phyloP scores from a whole-genome alignment of 2,329 filamentous ascomycete genomes.

The Sordariomycetes sp. region DNA sequence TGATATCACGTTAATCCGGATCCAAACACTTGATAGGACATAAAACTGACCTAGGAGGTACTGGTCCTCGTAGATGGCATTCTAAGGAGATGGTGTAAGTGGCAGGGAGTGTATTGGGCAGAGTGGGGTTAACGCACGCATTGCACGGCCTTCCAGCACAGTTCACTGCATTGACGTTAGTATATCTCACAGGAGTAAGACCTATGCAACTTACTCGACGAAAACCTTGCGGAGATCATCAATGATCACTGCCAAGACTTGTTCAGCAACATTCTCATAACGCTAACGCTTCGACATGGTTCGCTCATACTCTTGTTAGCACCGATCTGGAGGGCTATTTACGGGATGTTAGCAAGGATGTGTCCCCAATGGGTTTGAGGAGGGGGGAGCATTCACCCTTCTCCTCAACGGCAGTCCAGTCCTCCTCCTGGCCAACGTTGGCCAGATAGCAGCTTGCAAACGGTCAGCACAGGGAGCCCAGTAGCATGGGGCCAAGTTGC shows the following conservation, averaged over 20 bases:
- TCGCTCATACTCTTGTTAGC: slow-evolving; percentile 12
- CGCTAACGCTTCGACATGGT: neutral
- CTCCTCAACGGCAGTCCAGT: slow-evolving; percentile 54
- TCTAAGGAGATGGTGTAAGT: slow-evolving; percentile 12
- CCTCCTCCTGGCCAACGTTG: slow-evolving; percentile 61
- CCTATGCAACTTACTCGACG: slow-evolving; percentile 62
- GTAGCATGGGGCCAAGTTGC: neutral
- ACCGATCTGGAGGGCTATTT: slow-evolving; percentile 12
- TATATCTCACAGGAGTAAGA: neutral
- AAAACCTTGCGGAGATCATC: slow-evolving; percentile 59
- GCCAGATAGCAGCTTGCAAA: slow-evolving; percentile 32
- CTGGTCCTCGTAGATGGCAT: slow-evolving; percentile 49
- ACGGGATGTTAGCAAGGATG: neutral
- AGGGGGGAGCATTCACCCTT: slow-evolving; percentile 25
- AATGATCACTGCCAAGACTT: slow-evolving; percentile 27
- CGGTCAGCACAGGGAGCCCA: neutral
- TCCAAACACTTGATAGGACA: neutral
- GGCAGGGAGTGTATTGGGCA: neutral
- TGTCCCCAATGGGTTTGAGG: neutral
- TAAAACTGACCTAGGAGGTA: slow-evolving; percentile 16
- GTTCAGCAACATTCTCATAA: neutral
- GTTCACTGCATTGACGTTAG: neutral
- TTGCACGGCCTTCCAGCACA: neutral
- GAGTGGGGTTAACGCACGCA: slow-evolving; percentile 29
- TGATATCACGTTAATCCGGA: neutral